phyloP scores from a whole-genome alignment of 2,329 filamentous ascomycete genomes.

The Fusarium sp. region DNA sequence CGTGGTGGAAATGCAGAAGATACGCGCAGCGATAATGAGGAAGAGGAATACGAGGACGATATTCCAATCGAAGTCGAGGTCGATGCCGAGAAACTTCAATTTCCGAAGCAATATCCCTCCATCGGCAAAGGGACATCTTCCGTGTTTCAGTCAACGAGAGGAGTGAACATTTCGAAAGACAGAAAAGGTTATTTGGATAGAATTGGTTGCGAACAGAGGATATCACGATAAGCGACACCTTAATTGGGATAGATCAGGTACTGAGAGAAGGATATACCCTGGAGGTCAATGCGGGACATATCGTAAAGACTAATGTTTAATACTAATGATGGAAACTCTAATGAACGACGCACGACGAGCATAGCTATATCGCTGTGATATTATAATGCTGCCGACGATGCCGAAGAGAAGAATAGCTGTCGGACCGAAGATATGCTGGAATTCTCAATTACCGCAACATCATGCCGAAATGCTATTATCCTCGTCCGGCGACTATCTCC shows the following conservation, averaged over 20 bases:
- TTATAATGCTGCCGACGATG: not conserved
- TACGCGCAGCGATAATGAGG: conserved; percentile 80
- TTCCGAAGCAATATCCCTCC: conserved; percentile 44
- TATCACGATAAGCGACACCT: conserved; percentile 38
- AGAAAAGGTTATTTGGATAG: conserved; percentile 82
- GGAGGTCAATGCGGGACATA: not conserved
- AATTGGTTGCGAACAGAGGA: conserved; percentile 84
- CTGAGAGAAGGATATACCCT: not conserved
- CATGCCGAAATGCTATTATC: not conserved
- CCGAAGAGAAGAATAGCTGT: not conserved
- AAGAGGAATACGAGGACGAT: conserved; percentile 63
- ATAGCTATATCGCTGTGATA: not conserved
- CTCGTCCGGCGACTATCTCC: not conserved
- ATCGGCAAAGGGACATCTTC: conserved; percentile 66
- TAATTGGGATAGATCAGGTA: not conserved
- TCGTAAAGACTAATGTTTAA: conserved; percentile 6
- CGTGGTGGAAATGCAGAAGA: conserved; percentile 85
- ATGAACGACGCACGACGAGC: not conserved
- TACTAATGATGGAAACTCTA: not conserved
- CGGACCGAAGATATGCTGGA: not conserved
- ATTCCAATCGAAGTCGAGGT: conserved; percentile 76
- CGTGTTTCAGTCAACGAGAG: conserved; percentile 63
- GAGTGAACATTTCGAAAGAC: conserved; percentile 76
- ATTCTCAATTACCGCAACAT: not conserved
- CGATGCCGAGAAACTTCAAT: conserved; percentile 75